Conservation (phyloP, 148 eudicot genomes). For the Pouteria glomerata region DNA sequence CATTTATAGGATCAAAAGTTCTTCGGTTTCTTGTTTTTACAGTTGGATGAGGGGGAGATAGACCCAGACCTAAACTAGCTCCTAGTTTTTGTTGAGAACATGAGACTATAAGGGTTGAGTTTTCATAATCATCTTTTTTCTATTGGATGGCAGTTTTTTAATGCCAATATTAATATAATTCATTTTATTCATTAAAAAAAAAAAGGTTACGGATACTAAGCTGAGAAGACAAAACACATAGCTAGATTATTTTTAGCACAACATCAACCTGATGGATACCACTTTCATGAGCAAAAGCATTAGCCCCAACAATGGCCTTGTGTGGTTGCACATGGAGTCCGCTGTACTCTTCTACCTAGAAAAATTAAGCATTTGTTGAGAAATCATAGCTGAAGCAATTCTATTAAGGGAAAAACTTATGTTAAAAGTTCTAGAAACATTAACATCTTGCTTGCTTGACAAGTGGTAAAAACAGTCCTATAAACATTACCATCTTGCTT, state of each 20-base stretch:
- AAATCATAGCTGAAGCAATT: not conserved
- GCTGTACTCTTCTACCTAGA: constrained; percentile 52
- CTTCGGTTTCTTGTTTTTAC: too few species aligned
- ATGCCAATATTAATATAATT: too few species aligned
- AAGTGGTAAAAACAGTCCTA: not conserved
- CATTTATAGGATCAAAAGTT: too few species aligned
- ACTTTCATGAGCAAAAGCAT: constrained; percentile 64
- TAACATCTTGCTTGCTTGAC: constrained; percentile 71
- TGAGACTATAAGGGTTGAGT: too few species aligned
- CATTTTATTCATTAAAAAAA: too few species aligned
- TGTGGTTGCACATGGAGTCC: constrained; percentile 54
- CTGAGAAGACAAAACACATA: too few species aligned
- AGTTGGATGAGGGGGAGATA: too few species aligned
- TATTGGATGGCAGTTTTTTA: too few species aligned
- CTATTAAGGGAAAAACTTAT: not conserved
- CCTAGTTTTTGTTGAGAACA: too few species aligned
- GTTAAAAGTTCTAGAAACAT: not conserved
- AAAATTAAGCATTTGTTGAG: not conserved
- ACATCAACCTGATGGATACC: constrained; percentile 54
- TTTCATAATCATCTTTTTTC: too few species aligned
- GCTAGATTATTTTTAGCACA: not conserved
- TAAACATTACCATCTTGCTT: constrained; percentile 51
- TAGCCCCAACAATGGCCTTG: constrained; percentile 63
- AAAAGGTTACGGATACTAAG: too few species aligned
- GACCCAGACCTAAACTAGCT: too few species aligned